Percentiles rank a stretch among this genome's conserved stretches.
Evolutionary conservation across 108 stramenopile species (phyloP).

Genomic region (Nitzschia sp.): DNA sequence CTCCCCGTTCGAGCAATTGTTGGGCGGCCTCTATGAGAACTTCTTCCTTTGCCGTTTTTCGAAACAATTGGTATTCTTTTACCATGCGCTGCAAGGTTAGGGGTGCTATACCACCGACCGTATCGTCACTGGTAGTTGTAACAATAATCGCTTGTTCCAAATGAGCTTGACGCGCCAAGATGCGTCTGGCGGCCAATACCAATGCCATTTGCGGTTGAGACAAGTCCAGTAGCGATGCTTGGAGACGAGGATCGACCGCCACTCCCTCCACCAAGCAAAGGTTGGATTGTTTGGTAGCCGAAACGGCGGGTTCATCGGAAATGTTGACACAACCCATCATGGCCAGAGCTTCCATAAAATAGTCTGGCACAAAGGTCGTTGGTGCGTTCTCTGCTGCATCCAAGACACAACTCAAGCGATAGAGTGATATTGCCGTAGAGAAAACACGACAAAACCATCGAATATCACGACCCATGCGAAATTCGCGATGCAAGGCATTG

Average conservation of each 20-base stretch:
- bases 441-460: constrained; percentile 83
- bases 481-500: constrained; percentile 56
- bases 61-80: constrained; percentile 65
- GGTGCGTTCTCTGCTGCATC: constrained; percentile 1
- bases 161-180: constrained; percentile 51
- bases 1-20: constrained; percentile 65
- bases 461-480: constrained; percentile 56
- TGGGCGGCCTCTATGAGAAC: constrained; percentile 7
- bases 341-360: constrained; percentile 61
- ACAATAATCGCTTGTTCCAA: constrained; percentile 41
- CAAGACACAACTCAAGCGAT: constrained; percentile 37
- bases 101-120: constrained; percentile 30
- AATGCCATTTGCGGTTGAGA: constrained; percentile 73
- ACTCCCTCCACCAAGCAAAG: constrained; percentile 15
- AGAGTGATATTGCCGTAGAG: constrained; percentile 53
- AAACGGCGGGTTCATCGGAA: constrained; percentile 18
- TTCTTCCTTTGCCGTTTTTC: background rate
- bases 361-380: constrained; percentile 34
- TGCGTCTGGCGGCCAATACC: constrained; percentile 69
- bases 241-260: constrained; percentile 53
- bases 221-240: constrained; percentile 67
- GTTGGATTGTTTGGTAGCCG: constrained; percentile 10
- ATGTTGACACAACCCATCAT: constrained; percentile 63
- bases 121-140: background rate
- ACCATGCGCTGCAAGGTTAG: constrained; percentile 80